phyloP scores from a whole-genome alignment of 1,139 yeast genomes.

The Diutina rugosa region DNA sequence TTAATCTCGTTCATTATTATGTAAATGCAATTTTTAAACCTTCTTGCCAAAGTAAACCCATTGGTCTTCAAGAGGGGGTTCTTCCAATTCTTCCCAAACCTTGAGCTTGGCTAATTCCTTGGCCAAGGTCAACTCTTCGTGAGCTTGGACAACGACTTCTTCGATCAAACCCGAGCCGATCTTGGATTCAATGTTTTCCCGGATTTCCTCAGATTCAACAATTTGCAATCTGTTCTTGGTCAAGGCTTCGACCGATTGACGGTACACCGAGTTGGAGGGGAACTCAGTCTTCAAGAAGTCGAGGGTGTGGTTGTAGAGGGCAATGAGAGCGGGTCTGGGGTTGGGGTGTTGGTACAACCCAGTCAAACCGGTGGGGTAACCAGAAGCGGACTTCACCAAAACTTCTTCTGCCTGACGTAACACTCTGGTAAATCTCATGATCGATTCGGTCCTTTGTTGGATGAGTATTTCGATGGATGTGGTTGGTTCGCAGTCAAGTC shows the following conservation, averaged over 20 bases:
- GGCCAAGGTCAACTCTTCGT: slow-evolving; percentile 65
- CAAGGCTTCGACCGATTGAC: slow-evolving; percentile 62
- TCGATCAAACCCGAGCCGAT: slow-evolving; percentile 81
- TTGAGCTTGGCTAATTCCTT: slow-evolving; percentile 57
- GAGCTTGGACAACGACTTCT: slow-evolving; percentile 72
- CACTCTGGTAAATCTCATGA: slow-evolving; percentile 31
- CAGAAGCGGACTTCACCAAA: slow-evolving; percentile 51
- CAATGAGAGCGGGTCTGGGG: slow-evolving; percentile 69
- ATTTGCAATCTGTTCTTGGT: slow-evolving; percentile 58
- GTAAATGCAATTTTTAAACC: slow-evolving; percentile 3
- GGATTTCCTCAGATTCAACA: slow-evolving; percentile 52
- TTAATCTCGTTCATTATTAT: background rate
- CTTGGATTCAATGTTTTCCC: slow-evolving; percentile 55
- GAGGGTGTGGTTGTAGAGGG: slow-evolving; percentile 62
- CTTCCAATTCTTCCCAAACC: slow-evolving; percentile 54
- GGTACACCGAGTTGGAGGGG: slow-evolving; percentile 63
- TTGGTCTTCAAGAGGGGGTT: slow-evolving; percentile 59
- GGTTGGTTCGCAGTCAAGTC: slow-evolving; percentile 2
- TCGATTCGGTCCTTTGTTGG: slow-evolving; percentile 2
- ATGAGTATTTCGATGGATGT: background rate
- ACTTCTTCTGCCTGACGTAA: slow-evolving; percentile 45
- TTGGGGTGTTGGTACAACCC: slow-evolving; percentile 73
- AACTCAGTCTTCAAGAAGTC: slow-evolving; percentile 41
- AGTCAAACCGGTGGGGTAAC: slow-evolving; percentile 70
- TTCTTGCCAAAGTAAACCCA: slow-evolving; percentile 44